Base-by-base conservation (phyloP, 148 eudicot species). In the Spergularia marina region DNA sequence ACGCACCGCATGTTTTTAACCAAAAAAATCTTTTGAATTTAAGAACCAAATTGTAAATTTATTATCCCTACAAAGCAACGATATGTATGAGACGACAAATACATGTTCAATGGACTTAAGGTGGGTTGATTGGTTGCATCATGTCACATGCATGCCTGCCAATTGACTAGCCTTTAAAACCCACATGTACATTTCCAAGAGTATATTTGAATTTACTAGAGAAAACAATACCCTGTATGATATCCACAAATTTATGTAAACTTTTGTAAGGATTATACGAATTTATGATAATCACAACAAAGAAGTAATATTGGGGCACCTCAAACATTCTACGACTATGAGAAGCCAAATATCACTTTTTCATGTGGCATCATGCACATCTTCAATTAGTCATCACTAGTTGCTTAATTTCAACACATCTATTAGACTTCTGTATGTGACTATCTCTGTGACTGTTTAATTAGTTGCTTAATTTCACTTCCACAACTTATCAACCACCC, bases 101-200 rank as follows among this genome's bases (percentile, higher is more conserved):
- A 60, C 70, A 71, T 20, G 76, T 78, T 78, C 80, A 63, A 63
- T 72, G 65, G 53, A 17, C 71, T 72, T 78, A 6, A 49, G 44
- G 34, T 62, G 15, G 14, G 25, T 62, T 77, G 10, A 63, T 62
- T 66, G 44, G 57, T 71, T 78, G 60, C 71, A 71, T 78, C 71
- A 71, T 72, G 40, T 71, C 80, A 71, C 76, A 78, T 78, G 80
- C 57, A 3, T 39, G 23, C 25, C 53, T n/a, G 25, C 51, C 23
- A 40, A 40, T 58, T 57, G 20, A 41, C 30, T 34, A 55, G 0
- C 36, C 68, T 69, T 21, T 36, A 10, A 51, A 52, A 30, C 54
- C 30, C 21, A 47, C 71, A 20, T 44, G 17, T 59, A 59, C 14
- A 59, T 21, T 59, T 59, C 64, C 14, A 4, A 59, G 36, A 30